Percentiles rank a stretch among this genome's conserved stretches.
These are phyloP conservation scores for Schrenkiella parvula DNA, from an alignment of 345 rosid species.

Conservation along the genomic window DNA sequence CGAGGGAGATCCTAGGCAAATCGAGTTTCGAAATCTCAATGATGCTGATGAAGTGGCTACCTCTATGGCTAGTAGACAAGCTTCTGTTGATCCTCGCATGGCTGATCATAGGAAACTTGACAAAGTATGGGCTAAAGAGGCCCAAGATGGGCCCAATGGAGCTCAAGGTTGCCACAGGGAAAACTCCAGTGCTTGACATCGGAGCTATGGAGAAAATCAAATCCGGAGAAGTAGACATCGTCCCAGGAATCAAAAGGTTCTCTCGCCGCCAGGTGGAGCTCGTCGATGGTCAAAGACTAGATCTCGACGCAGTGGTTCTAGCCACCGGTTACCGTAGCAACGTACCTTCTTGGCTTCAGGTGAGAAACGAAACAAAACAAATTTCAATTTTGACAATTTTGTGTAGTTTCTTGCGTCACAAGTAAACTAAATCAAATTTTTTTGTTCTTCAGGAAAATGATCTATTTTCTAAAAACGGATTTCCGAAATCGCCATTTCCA, in stretches of 20 bases:
- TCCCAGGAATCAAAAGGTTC: conserved; percentile 63
- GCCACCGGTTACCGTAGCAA: conserved; percentile 84
- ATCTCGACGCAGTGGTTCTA: conserved; percentile 57
- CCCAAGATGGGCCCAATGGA: conserved; percentile 65
- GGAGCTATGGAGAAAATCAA: conserved; percentile 67
- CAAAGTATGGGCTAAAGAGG: conserved; percentile 57
- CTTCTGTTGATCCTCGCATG: conserved; percentile 49
- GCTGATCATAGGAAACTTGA: conserved; percentile 49
- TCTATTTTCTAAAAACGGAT: conserved; percentile 66
- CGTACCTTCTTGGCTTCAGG: conserved; percentile 78
- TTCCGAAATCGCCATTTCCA: conserved; percentile 63
- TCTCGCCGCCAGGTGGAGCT: conserved; percentile 55
- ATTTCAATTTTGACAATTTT: background rate
- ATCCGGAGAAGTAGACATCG: conserved; percentile 58
- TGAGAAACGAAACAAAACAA: conserved; percentile 24
- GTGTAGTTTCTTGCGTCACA: background rate
- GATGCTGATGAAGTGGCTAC: conserved; percentile 65
- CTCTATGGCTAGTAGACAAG: conserved; percentile 76
- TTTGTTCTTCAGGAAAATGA: conserved; percentile 50
- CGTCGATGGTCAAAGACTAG: conserved; percentile 47
- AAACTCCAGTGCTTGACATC: conserved; percentile 76
- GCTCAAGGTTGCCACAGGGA: conserved; percentile 57
- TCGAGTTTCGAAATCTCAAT: conserved; percentile 57
- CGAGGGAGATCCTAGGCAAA: conserved; percentile 56
- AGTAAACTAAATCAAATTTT: conserved; percentile 12